Base-by-base conservation (phyloP, 2,329 filamentous ascomycete species). In the Xylariaceae sp. region DNA sequence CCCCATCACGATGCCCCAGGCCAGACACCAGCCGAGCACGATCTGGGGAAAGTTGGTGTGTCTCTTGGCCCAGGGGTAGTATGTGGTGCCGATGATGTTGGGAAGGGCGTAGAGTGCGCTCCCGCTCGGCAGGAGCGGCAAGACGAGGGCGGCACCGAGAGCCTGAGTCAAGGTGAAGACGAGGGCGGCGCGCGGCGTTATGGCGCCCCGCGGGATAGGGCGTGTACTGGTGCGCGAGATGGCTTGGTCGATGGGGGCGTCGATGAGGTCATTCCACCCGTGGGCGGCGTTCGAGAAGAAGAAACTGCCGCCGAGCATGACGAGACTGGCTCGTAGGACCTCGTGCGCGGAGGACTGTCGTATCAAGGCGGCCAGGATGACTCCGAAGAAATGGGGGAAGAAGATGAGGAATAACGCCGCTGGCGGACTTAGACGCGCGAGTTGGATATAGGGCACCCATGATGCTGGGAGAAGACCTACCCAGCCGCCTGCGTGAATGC, bases 1-100 rank as follows among this genome's bases (percentile, higher is more conserved):
- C 3, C 68, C 70, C 56, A 71, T 60, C 3, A 71, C 51, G 37
- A 70, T 62, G 3, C 62, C 64, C 65, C 64, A 70, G 12, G 67
- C 63, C 8, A 72, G 59, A 39, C 66, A 66, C 41, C 66, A 65
- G 1, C 71, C 70, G 2, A 73, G 65, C 8, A 72, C 68, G 9
- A 72, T 9, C 60, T 72, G 71, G 3, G 68, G 58, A 27, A 68
- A 63, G 54, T 70, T 60, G n/a, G 68, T 72, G 56, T 70, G 68
- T 1, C 69, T 62, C 60, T 73, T 73, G 2, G 68, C 66, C 54
- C 61, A 66, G 1, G 71, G 71, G 59, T 73, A 72, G 56, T 69
- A 68, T 3, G 53, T 50, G 6, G 64, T 67, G 1, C 57, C 64
- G 30, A 67, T 42, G 43, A 68, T 65, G 41, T 60, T 68, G 0